phyloP scores from a whole-genome alignment of 108 stramenopile genomes.

The Cyclotella kingstonii region DNA sequence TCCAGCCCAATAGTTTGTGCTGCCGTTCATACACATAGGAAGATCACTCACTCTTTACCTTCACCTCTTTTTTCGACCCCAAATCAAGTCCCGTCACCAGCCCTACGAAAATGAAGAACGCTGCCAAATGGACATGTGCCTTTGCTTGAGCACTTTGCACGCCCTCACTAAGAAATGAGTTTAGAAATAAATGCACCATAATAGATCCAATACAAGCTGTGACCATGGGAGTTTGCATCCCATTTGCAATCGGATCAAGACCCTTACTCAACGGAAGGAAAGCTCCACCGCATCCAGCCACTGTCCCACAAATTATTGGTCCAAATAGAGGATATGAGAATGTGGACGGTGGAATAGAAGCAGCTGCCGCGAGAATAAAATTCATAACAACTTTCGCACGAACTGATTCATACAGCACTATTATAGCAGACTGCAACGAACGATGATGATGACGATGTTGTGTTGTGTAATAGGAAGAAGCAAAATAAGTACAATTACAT shows the following conservation, averaged over 20 bases:
- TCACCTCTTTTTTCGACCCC: conserved; percentile 11
- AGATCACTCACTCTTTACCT: conserved; percentile 40
- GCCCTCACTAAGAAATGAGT: conserved; percentile 64
- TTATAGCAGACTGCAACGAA: conserved; percentile 39
- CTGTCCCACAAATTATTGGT: conserved; percentile 88
- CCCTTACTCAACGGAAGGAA: conserved; percentile 89
- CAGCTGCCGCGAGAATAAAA: conserved; percentile 61
- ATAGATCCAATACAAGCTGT: conserved; percentile 75
- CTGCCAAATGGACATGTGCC: conserved; percentile 66
- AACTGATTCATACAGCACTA: conserved; percentile 65
- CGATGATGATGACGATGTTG: neutral
- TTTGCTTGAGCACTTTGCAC: conserved; percentile 61
- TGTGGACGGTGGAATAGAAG: conserved; percentile 61
- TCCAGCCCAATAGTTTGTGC: too few relatives aligned
- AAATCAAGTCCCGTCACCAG: conserved; percentile 37
- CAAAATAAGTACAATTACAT: neutral
- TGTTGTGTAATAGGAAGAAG: neutral
- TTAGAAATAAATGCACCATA: conserved; percentile 72
- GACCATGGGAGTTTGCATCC: conserved; percentile 73
- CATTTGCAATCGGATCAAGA: conserved; percentile 75
- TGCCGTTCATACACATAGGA: too few relatives aligned
- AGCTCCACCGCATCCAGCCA: conserved; percentile 86
- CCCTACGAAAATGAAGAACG: conserved; percentile 71
- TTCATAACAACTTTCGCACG: conserved; percentile 78
- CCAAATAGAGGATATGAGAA: conserved; percentile 84